Evolutionary conservation across 257 asterid genomes (phyloP).

Genomic region (Nicotiana attenuata): DNA sequence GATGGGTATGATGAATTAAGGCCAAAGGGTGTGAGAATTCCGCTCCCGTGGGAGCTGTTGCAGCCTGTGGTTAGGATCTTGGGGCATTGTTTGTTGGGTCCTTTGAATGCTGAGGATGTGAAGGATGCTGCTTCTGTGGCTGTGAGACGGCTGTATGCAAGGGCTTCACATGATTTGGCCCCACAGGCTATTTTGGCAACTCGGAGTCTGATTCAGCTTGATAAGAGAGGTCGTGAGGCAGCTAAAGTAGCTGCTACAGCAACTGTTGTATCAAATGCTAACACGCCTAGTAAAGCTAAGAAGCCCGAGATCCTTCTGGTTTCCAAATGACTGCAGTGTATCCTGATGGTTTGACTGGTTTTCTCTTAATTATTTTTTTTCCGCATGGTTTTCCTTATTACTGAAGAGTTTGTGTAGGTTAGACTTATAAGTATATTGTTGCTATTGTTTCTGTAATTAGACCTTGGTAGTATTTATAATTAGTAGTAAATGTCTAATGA

Average conservation of each 20-base stretch:
- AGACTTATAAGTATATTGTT: background rate
- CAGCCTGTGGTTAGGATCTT: slow-evolving; percentile 85
- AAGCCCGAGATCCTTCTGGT: slow-evolving; percentile 92
- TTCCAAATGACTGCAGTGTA: slow-evolving; percentile 49
- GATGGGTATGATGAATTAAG: slow-evolving; percentile 18
- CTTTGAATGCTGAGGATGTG: slow-evolving; percentile 61
- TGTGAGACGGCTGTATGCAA: slow-evolving; percentile 66
- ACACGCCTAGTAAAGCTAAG: slow-evolving; percentile 92
- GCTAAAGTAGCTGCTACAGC: slow-evolving; percentile 41
- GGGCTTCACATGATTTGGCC: slow-evolving; percentile 85
- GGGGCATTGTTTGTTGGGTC: slow-evolving; percentile 94
- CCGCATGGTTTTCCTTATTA: background rate
- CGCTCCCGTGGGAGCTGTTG: slow-evolving; percentile 86
- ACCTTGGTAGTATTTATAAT: background rate
- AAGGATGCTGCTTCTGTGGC: slow-evolving; percentile 82
- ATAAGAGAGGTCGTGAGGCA: slow-evolving; percentile 63
- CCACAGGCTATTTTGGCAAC: slow-evolving; percentile 93
- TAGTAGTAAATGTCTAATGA: background rate
- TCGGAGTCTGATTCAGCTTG: slow-evolving; percentile 85
- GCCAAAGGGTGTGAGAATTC: slow-evolving; percentile 56
- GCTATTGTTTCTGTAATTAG: background rate
- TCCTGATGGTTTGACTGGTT: background rate
- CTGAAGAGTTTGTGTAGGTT: slow-evolving; percentile 1
- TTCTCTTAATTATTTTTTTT: background rate
- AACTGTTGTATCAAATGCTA: slow-evolving; percentile 55